Evolutionary conservation across 2,329 filamentous ascomycete species (phyloP).

Genomic region (Hysterium pulicare): DNA sequence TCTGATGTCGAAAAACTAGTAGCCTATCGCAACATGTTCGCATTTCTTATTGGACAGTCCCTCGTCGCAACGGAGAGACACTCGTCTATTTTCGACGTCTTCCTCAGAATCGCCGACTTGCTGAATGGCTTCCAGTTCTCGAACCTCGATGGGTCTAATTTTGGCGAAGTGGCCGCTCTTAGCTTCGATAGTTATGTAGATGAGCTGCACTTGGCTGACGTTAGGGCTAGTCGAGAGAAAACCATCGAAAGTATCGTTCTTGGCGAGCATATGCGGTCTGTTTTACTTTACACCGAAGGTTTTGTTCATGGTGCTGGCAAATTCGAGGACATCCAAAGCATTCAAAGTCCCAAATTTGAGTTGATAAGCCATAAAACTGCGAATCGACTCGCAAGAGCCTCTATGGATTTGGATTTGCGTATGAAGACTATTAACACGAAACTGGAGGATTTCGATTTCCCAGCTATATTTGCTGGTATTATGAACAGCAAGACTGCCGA

Average conservation of each 20-base stretch:
- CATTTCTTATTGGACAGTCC: slow-evolving; percentile 61
- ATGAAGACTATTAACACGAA: slow-evolving; percentile 67
- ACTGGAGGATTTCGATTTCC: slow-evolving; percentile 87
- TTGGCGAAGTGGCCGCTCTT: slow-evolving; percentile 58
- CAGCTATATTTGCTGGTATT: slow-evolving; percentile 81
- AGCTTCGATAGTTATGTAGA: slow-evolving; percentile 75
- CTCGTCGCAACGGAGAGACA: slow-evolving; percentile 57
- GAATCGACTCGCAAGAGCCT: slow-evolving; percentile 76
- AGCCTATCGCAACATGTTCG: slow-evolving; percentile 61
- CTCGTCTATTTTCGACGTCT: slow-evolving; percentile 56
- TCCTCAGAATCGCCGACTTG: slow-evolving; percentile 58
- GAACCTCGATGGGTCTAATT: slow-evolving; percentile 62
- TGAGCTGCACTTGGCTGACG: slow-evolving; percentile 72
- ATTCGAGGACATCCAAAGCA: slow-evolving; percentile 66
- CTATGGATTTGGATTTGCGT: slow-evolving; percentile 73
- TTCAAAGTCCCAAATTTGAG: slow-evolving; percentile 66
- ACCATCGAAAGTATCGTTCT: slow-evolving; percentile 86
- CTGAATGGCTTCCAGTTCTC: slow-evolving; percentile 58
- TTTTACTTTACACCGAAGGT: slow-evolving; percentile 81
- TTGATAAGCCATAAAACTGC: slow-evolving; percentile 69
- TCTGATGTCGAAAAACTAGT: slow-evolving; percentile 57
- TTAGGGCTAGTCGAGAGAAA: slow-evolving; percentile 78
- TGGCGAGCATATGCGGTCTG: slow-evolving; percentile 79
- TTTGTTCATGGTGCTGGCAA: slow-evolving; percentile 91
- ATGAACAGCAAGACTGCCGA: slow-evolving; percentile 76